These are phyloP conservation scores for Penicillium flavigenum DNA, from an alignment of 495 filamentous ascomycete species.

Conservation along the genomic window DNA sequence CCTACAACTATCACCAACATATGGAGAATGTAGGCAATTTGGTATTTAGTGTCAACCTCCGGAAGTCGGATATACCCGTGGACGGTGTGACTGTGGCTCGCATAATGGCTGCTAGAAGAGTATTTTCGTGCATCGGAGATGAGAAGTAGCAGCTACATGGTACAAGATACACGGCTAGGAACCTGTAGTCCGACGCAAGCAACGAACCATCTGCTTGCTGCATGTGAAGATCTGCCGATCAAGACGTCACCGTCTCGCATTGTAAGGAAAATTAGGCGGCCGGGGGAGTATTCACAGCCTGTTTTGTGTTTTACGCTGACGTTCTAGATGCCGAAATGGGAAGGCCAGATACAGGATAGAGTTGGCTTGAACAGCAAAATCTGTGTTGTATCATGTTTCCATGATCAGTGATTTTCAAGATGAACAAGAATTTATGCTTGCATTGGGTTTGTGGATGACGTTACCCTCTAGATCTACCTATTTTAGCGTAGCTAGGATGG, in stretches of 20 bases:
- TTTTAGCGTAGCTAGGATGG: not conserved
- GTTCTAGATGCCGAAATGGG: not conserved
- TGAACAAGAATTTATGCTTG: not conserved
- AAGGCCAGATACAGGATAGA: not conserved
- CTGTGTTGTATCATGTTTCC: not conserved
- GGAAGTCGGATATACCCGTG: not conserved
- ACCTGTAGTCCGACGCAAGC: not conserved
- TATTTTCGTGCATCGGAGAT: not conserved
- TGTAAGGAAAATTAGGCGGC: too few relatives aligned
- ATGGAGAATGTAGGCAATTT: not conserved
- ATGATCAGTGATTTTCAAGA: not conserved
- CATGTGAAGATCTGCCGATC: slow-evolving; percentile 19
- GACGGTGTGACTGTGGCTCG: not conserved
- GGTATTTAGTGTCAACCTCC: not conserved
- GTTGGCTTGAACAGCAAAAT: not conserved
- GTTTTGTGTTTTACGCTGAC: not conserved
- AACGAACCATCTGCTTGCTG: not conserved
- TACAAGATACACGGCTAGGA: not conserved
- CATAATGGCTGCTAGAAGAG: not conserved
- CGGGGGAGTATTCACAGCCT: too few relatives aligned
- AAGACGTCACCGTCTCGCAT: slow-evolving; percentile 15
- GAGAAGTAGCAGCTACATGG: not conserved
- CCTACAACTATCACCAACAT: not conserved
- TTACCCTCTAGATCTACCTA: slow-evolving; percentile 1
- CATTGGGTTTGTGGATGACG: slow-evolving; percentile 6